These are phyloP conservation scores for Anaeramoeba flamelloides DNA, from an alignment of 78 protist genomes.

Conservation along the genomic window DNA sequence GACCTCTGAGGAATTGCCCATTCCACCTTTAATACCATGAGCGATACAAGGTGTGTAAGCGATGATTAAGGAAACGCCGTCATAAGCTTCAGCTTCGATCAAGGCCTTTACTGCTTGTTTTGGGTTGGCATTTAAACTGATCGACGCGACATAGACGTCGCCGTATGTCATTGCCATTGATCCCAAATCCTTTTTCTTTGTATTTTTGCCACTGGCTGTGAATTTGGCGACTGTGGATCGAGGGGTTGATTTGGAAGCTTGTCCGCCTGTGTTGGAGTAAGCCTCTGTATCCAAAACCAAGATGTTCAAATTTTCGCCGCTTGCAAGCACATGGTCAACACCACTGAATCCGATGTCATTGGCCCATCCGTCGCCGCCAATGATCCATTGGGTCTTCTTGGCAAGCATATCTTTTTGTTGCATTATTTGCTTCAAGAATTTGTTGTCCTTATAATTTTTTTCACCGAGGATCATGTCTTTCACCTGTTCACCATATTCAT, in stretches of 20 bases:
- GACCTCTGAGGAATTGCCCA: no score
- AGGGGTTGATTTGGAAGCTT: constrained; percentile 35
- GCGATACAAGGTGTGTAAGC: constrained; percentile 39
- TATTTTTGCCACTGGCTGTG: constrained; percentile 30
- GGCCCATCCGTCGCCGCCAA: constrained; percentile 21
- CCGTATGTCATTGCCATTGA: constrained; percentile 47
- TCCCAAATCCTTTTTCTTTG: constrained; percentile 50
- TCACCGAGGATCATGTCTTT: no score
- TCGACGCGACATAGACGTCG: constrained; percentile 49
- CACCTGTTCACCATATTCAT: neutral
- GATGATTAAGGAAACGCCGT: constrained; percentile 46
- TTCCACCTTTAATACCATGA: constrained; percentile 10
- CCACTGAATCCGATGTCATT: constrained; percentile 27
- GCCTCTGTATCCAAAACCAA: constrained; percentile 49
- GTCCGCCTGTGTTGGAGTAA: constrained; percentile 50
- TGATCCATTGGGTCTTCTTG: neutral
- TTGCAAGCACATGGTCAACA: constrained; percentile 51
- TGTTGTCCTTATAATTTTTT: neutral
- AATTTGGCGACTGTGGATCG: constrained; percentile 24
- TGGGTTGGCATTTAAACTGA: constrained; percentile 21
- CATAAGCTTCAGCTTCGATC: constrained; percentile 20
- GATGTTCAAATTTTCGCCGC: constrained; percentile 44
- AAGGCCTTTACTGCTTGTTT: constrained; percentile 22
- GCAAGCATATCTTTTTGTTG: neutral
- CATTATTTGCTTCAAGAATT: neutral